Base-by-base conservation (phyloP, 1,284 basidiomycete genomes). In the Cryptococcus jaspeensis region DNA sequence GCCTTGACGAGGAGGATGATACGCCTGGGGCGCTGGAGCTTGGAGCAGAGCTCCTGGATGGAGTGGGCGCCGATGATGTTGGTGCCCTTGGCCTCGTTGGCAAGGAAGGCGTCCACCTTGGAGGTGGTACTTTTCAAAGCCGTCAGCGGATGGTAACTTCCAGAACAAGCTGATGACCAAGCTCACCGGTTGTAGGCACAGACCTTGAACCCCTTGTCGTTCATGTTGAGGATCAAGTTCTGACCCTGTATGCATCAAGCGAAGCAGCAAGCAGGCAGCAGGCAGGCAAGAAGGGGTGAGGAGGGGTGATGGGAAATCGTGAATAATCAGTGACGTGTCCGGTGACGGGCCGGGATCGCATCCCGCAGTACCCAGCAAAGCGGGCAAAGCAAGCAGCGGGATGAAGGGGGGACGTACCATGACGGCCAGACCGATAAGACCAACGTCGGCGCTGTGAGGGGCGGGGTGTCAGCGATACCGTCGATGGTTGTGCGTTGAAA, bases 141-240 rank as follows among this genome's bases (percentile, higher is more conserved):
- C n/a, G 43, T 61, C 54, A 57, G 53, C 46, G 9, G 16, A 20
- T 13, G 28, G 28, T 32, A 5, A 4, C 9, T 32, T 32, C 28
- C 28, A 32, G 28, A 5, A 32, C 6, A 25, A 38, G 32, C 28
- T 36, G 18, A 16, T 39, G 52, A 28, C 6, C 18, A 15, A 22
- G 62, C 74, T 59, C 46, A 76, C 74, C 95, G 90, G 84, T 99
- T 99, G 84, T 89, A 99, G 23, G 92, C 93, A 67, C 92, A 88
- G 71, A 99, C 96, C 65, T 81, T 93, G 83, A 93, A 99, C 52
- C 96, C 96, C 82, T 99, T 98, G 84, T 98, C 95, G 78, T 94
- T 94, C 90, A 96, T 96, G 84, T 96, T 96, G 67, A 96, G 83
- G 78, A 96, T 94, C 72, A 95, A 79, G 80, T 96, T 96, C 86